phyloP scores from a whole-genome alignment of 2,329 filamentous ascomycete genomes.

The Torrubiellomyces zombiae region DNA sequence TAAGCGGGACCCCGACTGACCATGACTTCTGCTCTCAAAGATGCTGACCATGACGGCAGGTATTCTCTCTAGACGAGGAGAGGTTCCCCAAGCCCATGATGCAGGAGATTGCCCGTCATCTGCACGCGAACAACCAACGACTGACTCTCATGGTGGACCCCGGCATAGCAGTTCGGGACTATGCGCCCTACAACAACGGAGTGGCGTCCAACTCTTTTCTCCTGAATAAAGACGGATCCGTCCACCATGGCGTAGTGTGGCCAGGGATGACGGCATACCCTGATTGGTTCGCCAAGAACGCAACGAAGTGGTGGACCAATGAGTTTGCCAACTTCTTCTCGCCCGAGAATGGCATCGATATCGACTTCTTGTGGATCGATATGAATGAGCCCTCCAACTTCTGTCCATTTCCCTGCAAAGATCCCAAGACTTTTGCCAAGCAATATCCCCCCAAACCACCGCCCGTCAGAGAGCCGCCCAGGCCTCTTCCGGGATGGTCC shows the following conservation, averaged over 20 bases:
- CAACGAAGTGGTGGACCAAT: constrained; percentile 49
- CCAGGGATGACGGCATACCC: constrained; percentile 54
- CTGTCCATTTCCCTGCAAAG: constrained; percentile 10
- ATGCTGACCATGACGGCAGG: neutral
- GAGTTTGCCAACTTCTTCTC: constrained; percentile 51
- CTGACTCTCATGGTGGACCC: constrained; percentile 71
- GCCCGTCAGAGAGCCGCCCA: constrained; percentile 41
- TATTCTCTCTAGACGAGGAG: constrained; percentile 49
- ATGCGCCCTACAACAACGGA: constrained; percentile 24
- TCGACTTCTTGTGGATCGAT: constrained; percentile 65
- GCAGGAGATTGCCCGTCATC: constrained; percentile 46
- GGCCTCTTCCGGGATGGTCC: constrained; percentile 50
- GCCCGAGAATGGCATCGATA: constrained; percentile 46
- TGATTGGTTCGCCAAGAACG: constrained; percentile 56
- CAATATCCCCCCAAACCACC: constrained; percentile 42
- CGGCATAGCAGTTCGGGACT: constrained; percentile 40
- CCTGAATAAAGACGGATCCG: constrained; percentile 32
- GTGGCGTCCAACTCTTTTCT: constrained; percentile 28
- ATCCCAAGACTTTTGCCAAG: constrained; percentile 20
- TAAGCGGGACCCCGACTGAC: too few species aligned
- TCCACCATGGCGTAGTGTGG: constrained; percentile 57
- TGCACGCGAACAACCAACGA: constrained; percentile 51
- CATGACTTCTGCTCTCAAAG: neutral
- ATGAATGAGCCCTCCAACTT: constrained; percentile 31
- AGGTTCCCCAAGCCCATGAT: constrained; percentile 45